These are phyloP conservation scores for Fusarium sp. DNA, from an alignment of 2,329 filamentous ascomycete species.

Conservation along the genomic window DNA sequence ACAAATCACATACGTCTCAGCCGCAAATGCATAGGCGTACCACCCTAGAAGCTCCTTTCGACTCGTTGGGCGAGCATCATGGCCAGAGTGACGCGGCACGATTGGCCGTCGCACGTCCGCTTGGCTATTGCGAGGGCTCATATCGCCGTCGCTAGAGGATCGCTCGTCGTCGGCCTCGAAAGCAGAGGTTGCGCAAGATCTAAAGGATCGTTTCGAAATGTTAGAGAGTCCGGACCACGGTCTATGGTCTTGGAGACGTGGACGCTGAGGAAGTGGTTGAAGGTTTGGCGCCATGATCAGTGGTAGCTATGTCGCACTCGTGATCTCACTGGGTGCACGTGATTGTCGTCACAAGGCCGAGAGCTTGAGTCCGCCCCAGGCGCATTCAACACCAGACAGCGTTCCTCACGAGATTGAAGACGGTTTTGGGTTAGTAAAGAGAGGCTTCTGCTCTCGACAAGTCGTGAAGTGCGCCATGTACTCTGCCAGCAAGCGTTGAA, in stretches of 20 bases:
- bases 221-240: constrained; percentile 61
- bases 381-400: constrained; percentile 6
- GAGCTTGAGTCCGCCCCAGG: not conserved
- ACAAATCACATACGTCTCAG: constrained; percentile 96
- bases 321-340: constrained; percentile 41
- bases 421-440: constrained; percentile 2
- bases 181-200: constrained; percentile 66
- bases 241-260: constrained; percentile 51
- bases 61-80: constrained; percentile 90
- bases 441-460: constrained; percentile 8
- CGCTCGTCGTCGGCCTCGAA: constrained; percentile 77
- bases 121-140: constrained; percentile 51
- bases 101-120: constrained; percentile 47
- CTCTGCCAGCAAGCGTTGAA: constrained; percentile 7
- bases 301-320: constrained; percentile 10
- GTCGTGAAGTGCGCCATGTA: constrained; percentile 26
- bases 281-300: constrained; percentile 38
- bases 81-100: constrained; percentile 73
- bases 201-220: constrained; percentile 64
- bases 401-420: constrained; percentile 12
- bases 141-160: constrained; percentile 55
- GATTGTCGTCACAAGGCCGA: constrained; percentile 41
- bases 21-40: constrained; percentile 96
- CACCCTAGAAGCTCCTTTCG: constrained; percentile 88
- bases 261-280: constrained; percentile 48